These are phyloP conservation scores for Fonsecaea erecta DNA, from an alignment of 2,329 filamentous ascomycete genomes.

Conservation along the genomic window DNA sequence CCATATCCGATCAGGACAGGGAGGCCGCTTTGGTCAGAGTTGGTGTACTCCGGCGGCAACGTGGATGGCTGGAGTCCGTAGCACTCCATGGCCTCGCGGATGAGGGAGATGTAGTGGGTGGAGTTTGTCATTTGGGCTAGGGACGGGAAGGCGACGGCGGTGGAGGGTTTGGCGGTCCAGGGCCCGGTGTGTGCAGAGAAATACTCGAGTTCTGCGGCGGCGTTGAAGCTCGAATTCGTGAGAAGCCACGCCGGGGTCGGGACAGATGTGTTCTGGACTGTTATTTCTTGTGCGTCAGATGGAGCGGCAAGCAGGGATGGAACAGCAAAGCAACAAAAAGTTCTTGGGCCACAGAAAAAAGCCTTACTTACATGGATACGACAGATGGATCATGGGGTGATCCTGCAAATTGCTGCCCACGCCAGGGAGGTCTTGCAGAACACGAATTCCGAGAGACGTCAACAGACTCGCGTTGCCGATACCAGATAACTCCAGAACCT, in stretches of 20 bases:
- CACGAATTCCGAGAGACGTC: constrained; percentile 45
- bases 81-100: not conserved
- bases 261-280: constrained; percentile 35
- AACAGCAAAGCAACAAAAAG: too few relatives aligned
- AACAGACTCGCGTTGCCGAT: constrained; percentile 51
- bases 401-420: constrained; percentile 52
- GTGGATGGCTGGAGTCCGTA: not conserved
- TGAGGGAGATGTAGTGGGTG: not conserved
- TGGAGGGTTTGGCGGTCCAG: constrained; percentile 39
- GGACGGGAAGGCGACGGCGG: constrained; percentile 39
- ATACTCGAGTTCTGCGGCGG: constrained; percentile 22
- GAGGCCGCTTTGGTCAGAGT: not conserved
- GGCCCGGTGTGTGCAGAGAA: constrained; percentile 32
- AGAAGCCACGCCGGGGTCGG: constrained; percentile 31
- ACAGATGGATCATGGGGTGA: constrained; percentile 37
- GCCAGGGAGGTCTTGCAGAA: constrained; percentile 53
- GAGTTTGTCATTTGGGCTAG: constrained; percentile 36
- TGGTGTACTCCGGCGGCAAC: not conserved
- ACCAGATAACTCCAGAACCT: constrained; percentile 58
- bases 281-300: not conserved
- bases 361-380: constrained; percentile 22
- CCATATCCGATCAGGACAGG: not conserved
- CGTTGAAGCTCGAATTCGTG: constrained; percentile 36
- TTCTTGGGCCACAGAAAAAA: too few relatives aligned
- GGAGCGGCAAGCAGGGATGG: not conserved